Base-by-base conservation (phyloP, 148 eudicot species). In the Arctostaphylos glauca region DNA sequence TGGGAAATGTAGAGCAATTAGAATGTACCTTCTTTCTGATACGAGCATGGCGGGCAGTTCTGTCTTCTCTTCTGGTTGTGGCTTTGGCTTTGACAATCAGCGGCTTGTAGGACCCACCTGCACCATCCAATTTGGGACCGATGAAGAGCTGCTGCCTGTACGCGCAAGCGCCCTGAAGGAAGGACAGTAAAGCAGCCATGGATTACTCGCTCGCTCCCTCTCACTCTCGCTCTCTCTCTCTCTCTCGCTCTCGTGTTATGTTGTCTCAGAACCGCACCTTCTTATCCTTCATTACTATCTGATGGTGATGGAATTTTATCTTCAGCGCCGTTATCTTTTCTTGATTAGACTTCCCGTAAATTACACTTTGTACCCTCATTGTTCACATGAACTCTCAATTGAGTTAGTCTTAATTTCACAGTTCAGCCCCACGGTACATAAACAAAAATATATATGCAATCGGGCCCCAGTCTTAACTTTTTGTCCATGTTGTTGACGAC, bases 41-140 rank as follows among this genome's bases (percentile, higher is more conserved):
- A 31, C 85, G 85, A 43, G 41, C 16, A 58, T 83, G 85, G 81
- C 85, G 81, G 56, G 85, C 85, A n/a, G 67, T 59, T 70, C 85
- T 52, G 81, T 78, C 59, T 56, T 83, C 77, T 78, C 81, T 70
- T 31, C 71, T 70, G 31, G 85, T 83, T 21, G 9, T 68, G 48
- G 47, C 81, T 49, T 83, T 83, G 50, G 82, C 77, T 58, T 48
- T 81, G 56, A 83, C 48, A 78, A 70, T 74, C 23, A 78, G 56
- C 23, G 81, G 77, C 50, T 56, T 54, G 74, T 43, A 83, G 41
- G 76, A 53, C 52, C 60, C 60, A 7, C 53, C 47, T 13, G 15
- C 16, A 67, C 48, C 10, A 5, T 15, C 74, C 59, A 48, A 48
- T 56, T 82, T 82, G 25, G 84, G 75, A 38, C 56, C 46, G 55